Evolutionary conservation across 2,329 filamentous ascomycete species (phyloP).

Genomic region (Trichoderma sp.): DNA sequence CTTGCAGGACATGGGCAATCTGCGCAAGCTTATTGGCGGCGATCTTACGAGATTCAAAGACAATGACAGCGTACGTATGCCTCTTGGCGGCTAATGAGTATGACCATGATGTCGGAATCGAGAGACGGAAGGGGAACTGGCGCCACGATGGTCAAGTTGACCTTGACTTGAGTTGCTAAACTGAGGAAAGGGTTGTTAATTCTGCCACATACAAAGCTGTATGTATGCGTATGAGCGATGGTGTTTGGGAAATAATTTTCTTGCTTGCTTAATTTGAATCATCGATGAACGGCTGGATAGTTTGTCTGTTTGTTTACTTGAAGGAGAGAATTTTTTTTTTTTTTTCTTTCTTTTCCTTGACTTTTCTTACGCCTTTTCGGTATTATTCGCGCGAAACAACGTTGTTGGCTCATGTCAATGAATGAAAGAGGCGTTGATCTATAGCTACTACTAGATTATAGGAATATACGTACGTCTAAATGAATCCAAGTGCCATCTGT

Average conservation of each 20-base stretch:
- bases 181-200: not conserved
- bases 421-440: not conserved
- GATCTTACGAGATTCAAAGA: slow-evolving; percentile 71
- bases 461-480: not conserved
- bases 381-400: not conserved
- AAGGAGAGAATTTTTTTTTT: not conserved
- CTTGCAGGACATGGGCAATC: slow-evolving; percentile 78
- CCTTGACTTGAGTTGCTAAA: not conserved
- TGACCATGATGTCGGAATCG: not conserved
- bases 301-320: not conserved
- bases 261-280: not conserved
- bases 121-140: not conserved
- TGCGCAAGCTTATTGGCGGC: slow-evolving; percentile 64
- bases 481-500: not conserved
- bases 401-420: not conserved
- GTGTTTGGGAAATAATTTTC: not conserved
- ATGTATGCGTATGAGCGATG: slow-evolving; percentile 1
- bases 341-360: not conserved
- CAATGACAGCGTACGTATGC: slow-evolving; percentile 57
- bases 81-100: slow-evolving; percentile 41
- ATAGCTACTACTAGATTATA: not conserved
- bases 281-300: not conserved
- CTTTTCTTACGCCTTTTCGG: not conserved
- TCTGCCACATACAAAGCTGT: not conserved
- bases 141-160: not conserved